phyloP scores from a whole-genome alignment of 1,139 yeast genomes.

The Yamadazyma jaroonii region DNA sequence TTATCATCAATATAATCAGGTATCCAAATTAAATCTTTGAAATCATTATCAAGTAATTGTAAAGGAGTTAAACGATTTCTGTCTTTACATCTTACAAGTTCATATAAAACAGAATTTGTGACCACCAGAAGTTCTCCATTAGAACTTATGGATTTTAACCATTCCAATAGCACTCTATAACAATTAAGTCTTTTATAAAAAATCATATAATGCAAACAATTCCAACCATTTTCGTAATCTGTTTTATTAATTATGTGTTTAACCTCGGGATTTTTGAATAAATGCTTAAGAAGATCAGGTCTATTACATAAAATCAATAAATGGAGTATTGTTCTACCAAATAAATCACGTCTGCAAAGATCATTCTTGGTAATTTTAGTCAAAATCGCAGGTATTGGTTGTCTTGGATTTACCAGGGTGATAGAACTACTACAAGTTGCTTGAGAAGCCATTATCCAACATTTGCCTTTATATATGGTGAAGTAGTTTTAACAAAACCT shows the following conservation, averaged over 20 bases:
- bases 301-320: constrained; percentile 53
- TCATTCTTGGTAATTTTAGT: constrained; percentile 39
- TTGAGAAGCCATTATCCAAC: constrained; percentile 1
- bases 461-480: background rate
- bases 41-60: constrained; percentile 50
- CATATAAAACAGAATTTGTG: constrained; percentile 25
- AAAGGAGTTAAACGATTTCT: constrained; percentile 64
- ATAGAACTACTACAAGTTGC: background rate
- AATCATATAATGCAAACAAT: constrained; percentile 70
- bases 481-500: background rate
- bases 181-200: constrained; percentile 57
- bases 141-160: constrained; percentile 16
- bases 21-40: constrained; percentile 38
- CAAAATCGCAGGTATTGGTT: constrained; percentile 14
- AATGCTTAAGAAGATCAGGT: constrained; percentile 39
- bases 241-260: constrained; percentile 35
- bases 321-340: constrained; percentile 72
- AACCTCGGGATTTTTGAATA: constrained; percentile 47
- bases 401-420: constrained; percentile 4
- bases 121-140: constrained; percentile 15
- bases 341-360: constrained; percentile 57
- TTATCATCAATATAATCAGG: constrained; percentile 43
- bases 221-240: constrained; percentile 84
- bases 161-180: constrained; percentile 49
- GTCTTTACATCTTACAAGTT: constrained; percentile 58